A percentile compares a stretch with the other conserved stretches of the same genome.
phyloP scores from a whole-genome alignment of 345 rosid species.

The Populus tremula region DNA sequence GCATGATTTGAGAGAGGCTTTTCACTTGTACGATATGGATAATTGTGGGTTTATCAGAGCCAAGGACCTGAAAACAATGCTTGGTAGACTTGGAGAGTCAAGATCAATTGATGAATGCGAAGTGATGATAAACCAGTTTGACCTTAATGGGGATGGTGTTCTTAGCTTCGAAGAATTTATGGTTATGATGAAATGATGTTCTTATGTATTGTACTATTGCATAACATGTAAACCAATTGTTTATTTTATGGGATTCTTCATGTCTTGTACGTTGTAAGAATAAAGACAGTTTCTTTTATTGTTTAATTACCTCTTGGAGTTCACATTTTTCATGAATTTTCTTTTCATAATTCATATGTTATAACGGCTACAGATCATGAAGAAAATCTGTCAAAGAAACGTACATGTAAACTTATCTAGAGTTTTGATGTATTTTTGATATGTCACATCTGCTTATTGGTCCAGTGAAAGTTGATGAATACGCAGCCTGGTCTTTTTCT shows the following conservation, averaged over 20 bases:
- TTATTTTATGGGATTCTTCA: background rate
- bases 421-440: too few relatives aligned
- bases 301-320: background rate
- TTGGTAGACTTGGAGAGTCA: constrained; percentile 41
- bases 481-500: background rate
- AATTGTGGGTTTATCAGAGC: constrained; percentile 45
- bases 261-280: background rate
- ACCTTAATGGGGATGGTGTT: constrained; percentile 46
- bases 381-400: background rate
- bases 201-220: background rate
- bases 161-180: constrained; percentile 52
- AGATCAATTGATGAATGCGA: constrained; percentile 40
- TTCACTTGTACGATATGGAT: constrained; percentile 43
- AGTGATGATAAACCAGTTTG: constrained; percentile 43
- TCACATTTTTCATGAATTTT: background rate
- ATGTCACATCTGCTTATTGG: too few relatives aligned
- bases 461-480: too few relatives aligned
- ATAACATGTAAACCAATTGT: background rate
- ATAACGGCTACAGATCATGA: background rate
- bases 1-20: constrained; percentile 42
- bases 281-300: background rate
- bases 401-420: background rate
- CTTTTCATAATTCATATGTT: background rate
- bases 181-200: constrained; percentile 35
- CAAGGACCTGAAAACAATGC: constrained; percentile 34